Percentiles rank a stretch among this genome's conserved stretches.
These are phyloP conservation scores for Fusarium sp. DNA, from an alignment of 2,329 filamentous ascomycete genomes.

Conservation along the genomic window DNA sequence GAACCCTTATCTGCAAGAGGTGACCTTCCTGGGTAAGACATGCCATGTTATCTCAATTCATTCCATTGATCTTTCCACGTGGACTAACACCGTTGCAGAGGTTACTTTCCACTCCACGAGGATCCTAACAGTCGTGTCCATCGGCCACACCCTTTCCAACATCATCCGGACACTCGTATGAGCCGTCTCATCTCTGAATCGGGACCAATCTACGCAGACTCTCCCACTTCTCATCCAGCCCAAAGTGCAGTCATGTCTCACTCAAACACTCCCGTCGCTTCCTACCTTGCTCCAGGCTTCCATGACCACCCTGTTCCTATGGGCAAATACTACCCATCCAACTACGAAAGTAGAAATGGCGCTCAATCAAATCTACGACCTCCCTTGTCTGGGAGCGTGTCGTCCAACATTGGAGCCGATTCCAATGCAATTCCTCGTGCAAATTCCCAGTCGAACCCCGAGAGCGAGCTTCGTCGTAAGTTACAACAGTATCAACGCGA, in stretches of 20 bases:
- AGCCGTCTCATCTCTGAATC: conserved; percentile 53
- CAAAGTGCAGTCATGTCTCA: conserved; percentile 34
- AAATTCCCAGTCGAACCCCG: conserved; percentile 27
- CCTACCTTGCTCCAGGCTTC: conserved; percentile 63
- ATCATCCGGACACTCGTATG: conserved; percentile 53
- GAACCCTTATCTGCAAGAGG: conserved; percentile 68
- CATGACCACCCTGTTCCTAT: conserved; percentile 62
- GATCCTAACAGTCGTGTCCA: conserved; percentile 61
- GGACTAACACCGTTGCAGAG: conserved; percentile 54
- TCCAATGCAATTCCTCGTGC: conserved; percentile 47
- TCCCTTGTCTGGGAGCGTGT: conserved; percentile 44
- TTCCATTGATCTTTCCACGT: neutral
- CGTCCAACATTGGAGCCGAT: conserved; percentile 53
- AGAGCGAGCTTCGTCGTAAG: conserved; percentile 62
- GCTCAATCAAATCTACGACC: conserved; percentile 38
- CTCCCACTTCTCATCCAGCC: conserved; percentile 45
- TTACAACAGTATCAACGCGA: conserved; percentile 70
- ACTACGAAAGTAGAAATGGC: conserved; percentile 62
- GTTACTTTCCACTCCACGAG: conserved; percentile 71
- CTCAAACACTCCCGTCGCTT: conserved; percentile 60
- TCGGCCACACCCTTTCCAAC: conserved; percentile 64
- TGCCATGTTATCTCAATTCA: neutral
- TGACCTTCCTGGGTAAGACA: conserved; percentile 67
- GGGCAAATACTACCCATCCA: conserved; percentile 73
- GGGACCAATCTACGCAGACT: conserved; percentile 43